Evolutionary conservation across 257 asterid genomes (phyloP), one percentile per base, ranked within the genome.

Genomic region (Ligustrum vulgare): DNA sequence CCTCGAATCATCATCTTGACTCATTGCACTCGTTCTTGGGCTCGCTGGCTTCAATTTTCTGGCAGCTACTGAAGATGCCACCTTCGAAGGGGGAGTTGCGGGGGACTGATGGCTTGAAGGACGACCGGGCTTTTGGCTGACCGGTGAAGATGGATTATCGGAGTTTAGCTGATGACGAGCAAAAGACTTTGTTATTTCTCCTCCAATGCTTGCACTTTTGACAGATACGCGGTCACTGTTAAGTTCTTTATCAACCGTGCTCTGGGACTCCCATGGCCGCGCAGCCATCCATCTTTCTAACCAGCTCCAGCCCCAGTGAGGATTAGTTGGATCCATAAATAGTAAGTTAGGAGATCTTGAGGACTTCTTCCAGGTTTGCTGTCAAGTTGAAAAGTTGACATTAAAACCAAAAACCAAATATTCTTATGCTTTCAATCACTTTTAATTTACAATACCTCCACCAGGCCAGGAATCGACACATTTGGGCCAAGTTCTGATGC

Each of bases 231-330:
- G 85, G 32, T 87, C 96, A 0, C 65, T 79, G 71, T 80, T 89
- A 5, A 62, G 78, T 76, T 87, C 97, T 81, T 90, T 90, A 71
- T 92, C 97, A 0, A 81, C 31, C 1, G 76, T 45, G 47, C 75
- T 76, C 39, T 81, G 91, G 35, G 84, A 41, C 73, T 91, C 97
- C 88, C 82, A 89, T 54, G 96, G 94, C 23, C 86, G 89, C 43
- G 91, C 86, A n/a, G 98, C 97, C 89, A 87, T 88, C 93, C 93
- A 91, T 11, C 98, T 90, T 77, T 95, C 99, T 66, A 93, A 63
- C 99, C 99, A 95, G 88, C 99, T 95, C 99, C 99, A 95, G 1
- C 98, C 99, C 98, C 99, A 93, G 37, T 95, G 98, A 67, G 97
- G 98, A 83, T 95, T 95, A 8, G 96, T 91, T 0, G 96, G 99